Evolutionary conservation across 1,284 basidiomycete genomes (phyloP).

Genomic region (Cutaneotrichosporon mucoides): DNA sequence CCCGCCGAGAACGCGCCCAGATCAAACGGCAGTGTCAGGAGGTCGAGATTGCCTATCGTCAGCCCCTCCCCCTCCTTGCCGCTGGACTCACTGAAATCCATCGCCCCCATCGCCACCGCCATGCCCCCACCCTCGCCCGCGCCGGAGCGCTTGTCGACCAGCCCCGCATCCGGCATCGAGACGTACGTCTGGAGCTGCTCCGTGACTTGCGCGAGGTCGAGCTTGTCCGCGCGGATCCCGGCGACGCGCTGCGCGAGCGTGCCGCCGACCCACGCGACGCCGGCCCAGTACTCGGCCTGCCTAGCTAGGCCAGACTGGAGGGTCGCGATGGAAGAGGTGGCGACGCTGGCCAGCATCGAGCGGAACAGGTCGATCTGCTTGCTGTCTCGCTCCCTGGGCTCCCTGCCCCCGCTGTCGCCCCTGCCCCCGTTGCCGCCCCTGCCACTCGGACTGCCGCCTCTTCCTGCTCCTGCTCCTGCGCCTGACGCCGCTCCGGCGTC

Average conservation of each 20-base stretch:
- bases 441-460: too few relatives aligned
- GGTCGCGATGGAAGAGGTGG: slow-evolving; percentile 20
- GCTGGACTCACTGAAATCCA: not conserved
- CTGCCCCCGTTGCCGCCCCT: too few relatives aligned
- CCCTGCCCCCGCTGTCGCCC: too few relatives aligned
- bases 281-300: slow-evolving; percentile 25
- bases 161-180: slow-evolving; percentile 28
- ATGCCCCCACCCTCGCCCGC: not conserved
- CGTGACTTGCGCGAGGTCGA: slow-evolving; percentile 21
- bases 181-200: slow-evolving; percentile 23
- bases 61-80: not conserved
- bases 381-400: too few relatives aligned
- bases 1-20: not conserved
- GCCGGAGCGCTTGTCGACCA: not conserved
- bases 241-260: slow-evolving; percentile 22
- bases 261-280: slow-evolving; percentile 23
- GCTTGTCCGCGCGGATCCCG: slow-evolving; percentile 16
- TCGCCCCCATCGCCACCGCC: not conserved
- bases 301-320: slow-evolving; percentile 22
- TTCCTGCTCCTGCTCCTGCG: too few relatives aligned
- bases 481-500: too few relatives aligned
- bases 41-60: not conserved
- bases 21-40: slow-evolving; percentile 3
- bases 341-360: slow-evolving; percentile 20
- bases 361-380: slow-evolving; percentile 15